Evolutionary conservation across 2,329 filamentous ascomycete genomes (phyloP), one percentile per base, ranked within the genome.

Genomic region (Graphilbum ipis-grandicollis): DNA sequence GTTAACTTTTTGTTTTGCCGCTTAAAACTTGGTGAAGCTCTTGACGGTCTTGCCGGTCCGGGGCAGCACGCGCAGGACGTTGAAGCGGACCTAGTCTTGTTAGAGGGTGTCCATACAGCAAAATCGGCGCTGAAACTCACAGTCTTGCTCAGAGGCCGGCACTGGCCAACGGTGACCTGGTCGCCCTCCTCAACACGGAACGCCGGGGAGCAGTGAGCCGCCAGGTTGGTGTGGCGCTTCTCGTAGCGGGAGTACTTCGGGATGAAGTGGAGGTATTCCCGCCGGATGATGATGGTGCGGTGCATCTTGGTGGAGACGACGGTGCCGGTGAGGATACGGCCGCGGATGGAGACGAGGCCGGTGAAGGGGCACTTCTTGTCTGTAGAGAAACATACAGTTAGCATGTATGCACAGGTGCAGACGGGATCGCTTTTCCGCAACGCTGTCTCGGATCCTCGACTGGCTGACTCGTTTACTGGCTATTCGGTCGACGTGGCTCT

Each of bases 311-410:
- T 98, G 56, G 88, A 96, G 60, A 96, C 81, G 59, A 98, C 90
- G 61, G 85, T 94, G 59, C 90, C 90, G 62, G 88, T 96, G 52
- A 98, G 75, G 76, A 98, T 98, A 88, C 90, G 88, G 66, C 90
- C 90, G 72, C 90, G 90, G 74, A 98, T 98, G 51, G 90, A 96
- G 64, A 98, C 86, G 64, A 88, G 74, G 63, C 92, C 92, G 55
- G 85, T 93, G 80, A 98, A 98, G 53, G 90, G 90, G 81, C 90
- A 98, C 77, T 98, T 98, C 84, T 98, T 98, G 80, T 98, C 90
- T 93, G 59, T 6, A 28, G 26, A n/a, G 26, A 28, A 28, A 7
- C 9, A 5, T 5, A 7, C 14, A 5, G 26, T 28, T 13, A 28
- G 26, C 26, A 28, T 12, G 9, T 13, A 13, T 13, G 5, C 26